These are phyloP conservation scores for Pochonia chlamydosporia DNA, from an alignment of 2,329 filamentous ascomycete genomes.

Conservation along the genomic window DNA sequence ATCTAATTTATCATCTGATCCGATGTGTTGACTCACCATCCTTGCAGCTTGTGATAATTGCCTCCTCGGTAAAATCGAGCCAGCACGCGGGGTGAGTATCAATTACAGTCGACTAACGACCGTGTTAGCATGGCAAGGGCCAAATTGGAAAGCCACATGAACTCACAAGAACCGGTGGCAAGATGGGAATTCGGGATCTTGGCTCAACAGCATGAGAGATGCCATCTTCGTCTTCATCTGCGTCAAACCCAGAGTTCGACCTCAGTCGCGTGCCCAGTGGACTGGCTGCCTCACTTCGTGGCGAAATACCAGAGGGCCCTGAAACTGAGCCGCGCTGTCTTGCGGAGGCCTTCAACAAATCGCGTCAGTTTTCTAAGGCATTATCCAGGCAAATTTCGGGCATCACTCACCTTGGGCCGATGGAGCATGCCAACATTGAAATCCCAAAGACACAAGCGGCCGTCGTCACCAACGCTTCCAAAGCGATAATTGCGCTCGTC, in stretches of 20 bases:
- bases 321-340: slow-evolving; percentile 47
- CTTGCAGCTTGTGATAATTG: slow-evolving; percentile 87
- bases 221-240: slow-evolving; percentile 48
- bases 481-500: slow-evolving; percentile 94
- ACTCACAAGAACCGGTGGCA: slow-evolving; percentile 84
- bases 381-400: not conserved
- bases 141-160: not conserved
- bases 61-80: slow-evolving; percentile 89
- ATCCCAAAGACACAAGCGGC: slow-evolving; percentile 88
- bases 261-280: slow-evolving; percentile 54
- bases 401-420: slow-evolving; percentile 56
- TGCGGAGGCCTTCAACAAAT: slow-evolving; percentile 13
- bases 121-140: slow-evolving; percentile 3
- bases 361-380: not conserved
- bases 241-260: slow-evolving; percentile 64
- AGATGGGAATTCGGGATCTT: slow-evolving; percentile 73
- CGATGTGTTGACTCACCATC: slow-evolving; percentile 57
- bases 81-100: slow-evolving; percentile 84
- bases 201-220: slow-evolving; percentile 78
- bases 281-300: slow-evolving; percentile 58
- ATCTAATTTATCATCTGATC: slow-evolving; percentile 7
- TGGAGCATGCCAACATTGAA: slow-evolving; percentile 97
- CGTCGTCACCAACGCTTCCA: slow-evolving; percentile 92
- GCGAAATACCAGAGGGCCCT: slow-evolving; percentile 41
- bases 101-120: slow-evolving; percentile 64